Conservation (phyloP, 345 rosid species). For the Lepidium didymum region DNA sequence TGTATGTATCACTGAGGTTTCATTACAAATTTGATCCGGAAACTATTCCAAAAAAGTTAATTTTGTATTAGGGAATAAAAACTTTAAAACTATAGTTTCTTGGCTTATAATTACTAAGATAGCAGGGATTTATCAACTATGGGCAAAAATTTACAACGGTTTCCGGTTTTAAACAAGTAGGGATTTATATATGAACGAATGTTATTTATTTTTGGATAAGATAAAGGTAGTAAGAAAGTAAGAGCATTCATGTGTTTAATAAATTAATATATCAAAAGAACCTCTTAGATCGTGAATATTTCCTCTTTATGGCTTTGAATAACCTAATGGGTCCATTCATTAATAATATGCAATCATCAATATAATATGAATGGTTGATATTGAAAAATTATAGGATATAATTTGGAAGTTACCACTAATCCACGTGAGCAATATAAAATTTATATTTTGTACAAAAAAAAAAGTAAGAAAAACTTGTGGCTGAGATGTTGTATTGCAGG, state of each 20-base stretch:
- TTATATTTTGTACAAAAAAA: neutral
- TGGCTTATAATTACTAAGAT: too few species aligned
- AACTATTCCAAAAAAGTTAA: too few species aligned
- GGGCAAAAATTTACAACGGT: neutral
- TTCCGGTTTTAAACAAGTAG: neutral
- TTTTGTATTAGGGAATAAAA: too few species aligned
- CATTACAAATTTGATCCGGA: too few species aligned
- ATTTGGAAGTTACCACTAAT: neutral
- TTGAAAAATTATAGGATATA: too few species aligned
- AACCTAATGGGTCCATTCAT: neutral
- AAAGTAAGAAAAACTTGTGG: slow-evolving; percentile 6
- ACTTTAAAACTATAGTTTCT: too few species aligned
- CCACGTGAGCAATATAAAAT: neutral
- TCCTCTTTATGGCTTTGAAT: neutral
- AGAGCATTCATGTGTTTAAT: neutral
- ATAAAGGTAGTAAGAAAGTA: neutral
- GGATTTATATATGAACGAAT: neutral
- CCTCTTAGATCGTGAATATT: neutral
- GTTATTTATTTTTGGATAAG: neutral
- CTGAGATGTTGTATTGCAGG: neutral
- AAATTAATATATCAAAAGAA: neutral
- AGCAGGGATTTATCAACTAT: too few species aligned
- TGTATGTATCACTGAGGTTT: too few species aligned
- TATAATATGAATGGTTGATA: too few species aligned
- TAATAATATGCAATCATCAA: neutral